Base-by-base conservation (phyloP, 371 early-diverging fungal genomes). In the Rhizopus stolonifer region DNA sequence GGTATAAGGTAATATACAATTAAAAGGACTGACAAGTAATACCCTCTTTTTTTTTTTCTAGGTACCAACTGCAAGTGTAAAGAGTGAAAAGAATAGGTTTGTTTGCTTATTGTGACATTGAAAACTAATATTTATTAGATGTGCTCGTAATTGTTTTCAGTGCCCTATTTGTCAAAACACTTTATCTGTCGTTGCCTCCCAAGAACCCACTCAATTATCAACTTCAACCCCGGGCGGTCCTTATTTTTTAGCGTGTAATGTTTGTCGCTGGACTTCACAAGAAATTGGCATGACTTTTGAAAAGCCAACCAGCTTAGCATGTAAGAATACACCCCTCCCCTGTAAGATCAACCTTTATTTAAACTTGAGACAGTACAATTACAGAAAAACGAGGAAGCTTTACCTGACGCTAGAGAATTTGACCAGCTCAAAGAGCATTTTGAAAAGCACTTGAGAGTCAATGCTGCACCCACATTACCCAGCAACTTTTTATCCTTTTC, bases 81-180 rank as follows among this genome's bases (percentile, higher is more conserved):
- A 93, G 59, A 84, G 90, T 24, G 96, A 96, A 69, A 88, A 89
- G 65, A 93, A 94, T 74, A 79, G 89, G 89, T 88, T 73, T 43
- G 57, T 23, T 22, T 18, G 2, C 15, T 2, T 3, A 32, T 38
- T 23, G 31, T 18, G 10, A 25, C 9, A 50, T 24, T 22, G 10
- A 29, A 29, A 29, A 29, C 31, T 29, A 10, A 29, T 7, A 29
- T 23, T 11, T 34, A n/a, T 3, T 46, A 89, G 93, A 65, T 96
- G 97, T 60, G 92, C 91, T 0, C 81, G 96, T 43, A 95, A 95
- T 65, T 95, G 97, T 73, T 95, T 95, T 61, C 86, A 91, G 50
- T 96, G 96, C 64, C 97, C 97, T 6, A 74, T 88, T 22, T 96
- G 95, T 69, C 79, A 83, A 40, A 91, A 90, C 33, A 87, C 90